Percentiles rank a stretch among this genome's conserved stretches.
phyloP scores from a whole-genome alignment of 345 rosid species.

The Rhizophora apiculata region DNA sequence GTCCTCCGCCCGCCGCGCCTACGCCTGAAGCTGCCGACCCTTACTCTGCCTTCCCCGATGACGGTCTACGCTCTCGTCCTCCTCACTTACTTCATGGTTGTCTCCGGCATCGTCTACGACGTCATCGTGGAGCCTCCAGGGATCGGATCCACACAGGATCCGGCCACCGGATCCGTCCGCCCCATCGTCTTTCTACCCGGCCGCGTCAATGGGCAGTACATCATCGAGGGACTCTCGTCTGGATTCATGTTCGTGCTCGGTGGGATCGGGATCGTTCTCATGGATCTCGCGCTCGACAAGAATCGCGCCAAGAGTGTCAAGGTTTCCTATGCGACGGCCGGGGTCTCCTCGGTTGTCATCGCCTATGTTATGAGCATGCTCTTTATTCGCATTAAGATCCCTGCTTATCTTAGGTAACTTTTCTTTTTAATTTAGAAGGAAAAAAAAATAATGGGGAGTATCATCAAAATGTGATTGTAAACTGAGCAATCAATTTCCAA shows the following conservation, averaged over 20 bases:
- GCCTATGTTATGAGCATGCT: conserved; percentile 94
- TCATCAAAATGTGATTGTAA: no score
- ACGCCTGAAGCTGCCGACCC: conserved; percentile 81
- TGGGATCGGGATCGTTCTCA: conserved; percentile 71
- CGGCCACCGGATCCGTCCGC: conserved; percentile 71
- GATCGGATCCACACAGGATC: conserved; percentile 92
- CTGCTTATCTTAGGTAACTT: conserved; percentile 71
- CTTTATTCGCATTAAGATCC: conserved; percentile 96
- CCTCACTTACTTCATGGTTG: conserved; percentile 92
- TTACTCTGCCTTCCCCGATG: conserved; percentile 85
- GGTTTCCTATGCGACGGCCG: conserved; percentile 75
- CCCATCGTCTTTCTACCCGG: conserved; percentile 92
- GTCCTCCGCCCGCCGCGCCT: conserved; percentile 81
- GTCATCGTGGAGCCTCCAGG: conserved; percentile 97
- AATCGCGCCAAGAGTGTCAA: conserved; percentile 80
- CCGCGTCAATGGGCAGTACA: conserved; percentile 93
- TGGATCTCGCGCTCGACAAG: conserved; percentile 89
- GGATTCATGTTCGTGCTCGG: conserved; percentile 96
- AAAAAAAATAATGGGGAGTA: no score
- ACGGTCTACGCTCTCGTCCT: conserved; percentile 77
- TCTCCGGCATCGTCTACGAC: conserved; percentile 90
- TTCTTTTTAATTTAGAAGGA: background rate
- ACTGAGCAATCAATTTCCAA: no score
- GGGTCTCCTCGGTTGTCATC: conserved; percentile 59
- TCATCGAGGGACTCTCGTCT: conserved; percentile 94